phyloP scores from a whole-genome alignment of 2,329 filamentous ascomycete genomes.

The Ophiostoma perfectum region DNA sequence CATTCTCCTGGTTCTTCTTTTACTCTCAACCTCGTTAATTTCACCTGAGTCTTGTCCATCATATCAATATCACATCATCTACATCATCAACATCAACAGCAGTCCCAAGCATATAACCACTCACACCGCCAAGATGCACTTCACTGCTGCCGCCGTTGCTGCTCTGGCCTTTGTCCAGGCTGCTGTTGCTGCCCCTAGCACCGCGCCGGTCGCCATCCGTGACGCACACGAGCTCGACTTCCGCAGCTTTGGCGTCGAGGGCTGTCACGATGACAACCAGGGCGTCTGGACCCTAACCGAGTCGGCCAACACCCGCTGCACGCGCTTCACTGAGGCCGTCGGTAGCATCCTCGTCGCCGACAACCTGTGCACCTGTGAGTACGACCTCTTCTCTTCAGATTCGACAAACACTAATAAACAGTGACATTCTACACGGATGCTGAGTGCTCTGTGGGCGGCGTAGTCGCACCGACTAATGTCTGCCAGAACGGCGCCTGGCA shows the following conservation, averaged over 20 bases:
- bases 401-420: background rate
- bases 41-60: background rate
- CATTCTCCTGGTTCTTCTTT: background rate
- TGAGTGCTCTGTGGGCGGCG: constrained; percentile 12
- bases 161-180: constrained; percentile 8
- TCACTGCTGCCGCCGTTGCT: constrained; percentile 12
- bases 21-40: too few relatives aligned
- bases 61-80: background rate
- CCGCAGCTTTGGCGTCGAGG: constrained; percentile 24
- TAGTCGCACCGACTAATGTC: background rate
- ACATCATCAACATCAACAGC: background rate
- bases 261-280: constrained; percentile 26
- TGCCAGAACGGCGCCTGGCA: constrained; percentile 24
- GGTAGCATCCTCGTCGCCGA: constrained; percentile 21
- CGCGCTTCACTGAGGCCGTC: constrained; percentile 20
- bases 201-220: background rate
- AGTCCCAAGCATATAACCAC: background rate
- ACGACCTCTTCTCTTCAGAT: background rate
- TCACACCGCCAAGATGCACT: constrained; percentile 19
- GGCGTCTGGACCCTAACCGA: constrained; percentile 25
- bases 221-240: constrained; percentile 24
- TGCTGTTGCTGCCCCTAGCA: background rate
- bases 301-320: constrained; percentile 21
- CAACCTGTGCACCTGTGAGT: constrained; percentile 22
- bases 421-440: constrained; percentile 18